phyloP scores from a whole-genome alignment of 129 eudicot species.

The Pseudognaphalium luteoalbum region DNA sequence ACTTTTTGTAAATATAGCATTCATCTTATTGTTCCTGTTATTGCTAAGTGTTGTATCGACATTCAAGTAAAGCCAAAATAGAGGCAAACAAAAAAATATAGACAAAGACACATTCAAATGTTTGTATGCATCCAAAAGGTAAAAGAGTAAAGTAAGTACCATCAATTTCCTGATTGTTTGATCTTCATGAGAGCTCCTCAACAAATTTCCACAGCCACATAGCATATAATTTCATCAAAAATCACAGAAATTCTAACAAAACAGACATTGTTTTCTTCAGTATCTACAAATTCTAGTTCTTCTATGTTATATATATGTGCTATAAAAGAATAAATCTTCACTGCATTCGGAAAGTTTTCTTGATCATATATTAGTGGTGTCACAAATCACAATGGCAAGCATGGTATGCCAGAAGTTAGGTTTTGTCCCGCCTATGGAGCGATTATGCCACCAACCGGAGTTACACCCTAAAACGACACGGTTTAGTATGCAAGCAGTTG shows the following conservation, averaged over 20 bases:
- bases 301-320: neutral
- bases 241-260: slow-evolving; percentile 23
- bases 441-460: slow-evolving; percentile 22
- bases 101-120: slow-evolving; percentile 14
- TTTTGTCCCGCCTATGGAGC: slow-evolving; percentile 7
- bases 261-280: slow-evolving; percentile 8
- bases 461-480: slow-evolving; percentile 7
- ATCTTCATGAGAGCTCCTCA: slow-evolving; percentile 23
- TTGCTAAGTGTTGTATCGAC: slow-evolving; percentile 1
- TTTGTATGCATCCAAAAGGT: slow-evolving; percentile 20
- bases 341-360: neutral
- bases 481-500: slow-evolving; percentile 11
- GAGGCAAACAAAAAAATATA: neutral
- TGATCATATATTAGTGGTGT: neutral
- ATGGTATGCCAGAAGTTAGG: slow-evolving; percentile 30
- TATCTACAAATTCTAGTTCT: slow-evolving; percentile 1
- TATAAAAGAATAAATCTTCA: neutral
- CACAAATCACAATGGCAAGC: slow-evolving; percentile 41
- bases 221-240: slow-evolving; percentile 12
- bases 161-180: slow-evolving; percentile 19
- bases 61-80: slow-evolving; percentile 12
- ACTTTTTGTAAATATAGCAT: neutral
- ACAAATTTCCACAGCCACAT: slow-evolving; percentile 40
- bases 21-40: neutral
- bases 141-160: slow-evolving; percentile 4